These are phyloP conservation scores for Passalora sequoiae DNA, from an alignment of 2,329 filamentous ascomycete genomes.

Conservation along the genomic window DNA sequence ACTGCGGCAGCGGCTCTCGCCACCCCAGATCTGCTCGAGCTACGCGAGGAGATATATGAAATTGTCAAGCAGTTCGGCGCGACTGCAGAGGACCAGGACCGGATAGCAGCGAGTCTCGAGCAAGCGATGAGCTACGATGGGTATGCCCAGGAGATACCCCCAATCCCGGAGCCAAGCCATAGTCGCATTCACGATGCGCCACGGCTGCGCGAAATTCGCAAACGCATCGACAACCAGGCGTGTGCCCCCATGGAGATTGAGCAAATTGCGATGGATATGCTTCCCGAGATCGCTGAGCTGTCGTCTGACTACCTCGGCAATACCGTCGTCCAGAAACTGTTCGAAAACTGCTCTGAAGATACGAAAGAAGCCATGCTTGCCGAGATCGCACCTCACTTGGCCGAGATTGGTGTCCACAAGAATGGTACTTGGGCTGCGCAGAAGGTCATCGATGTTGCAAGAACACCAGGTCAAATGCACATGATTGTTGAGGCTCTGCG, in stretches of 20 bases:
- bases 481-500: conserved; percentile 79
- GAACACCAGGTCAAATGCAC: conserved; percentile 74
- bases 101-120: conserved; percentile 69
- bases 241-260: conserved; percentile 84
- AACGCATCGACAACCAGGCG: conserved; percentile 93
- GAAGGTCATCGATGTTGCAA: conserved; percentile 97
- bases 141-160: conserved; percentile 79
- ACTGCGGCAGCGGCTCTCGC: conserved; percentile 53
- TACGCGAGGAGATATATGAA: conserved; percentile 74
- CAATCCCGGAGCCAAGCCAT: conserved; percentile 81
- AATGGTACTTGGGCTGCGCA: conserved; percentile 99
- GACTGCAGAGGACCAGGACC: conserved; percentile 66
- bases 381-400: conserved; percentile 83
- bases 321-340: conserved; percentile 98
- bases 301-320: conserved; percentile 96
- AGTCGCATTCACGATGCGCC: conserved; percentile 88
- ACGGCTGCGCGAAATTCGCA: conserved; percentile 89
- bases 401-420: conserved; percentile 97
- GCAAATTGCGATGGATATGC: conserved; percentile 85
- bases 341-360: conserved; percentile 88
- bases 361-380: conserved; percentile 86
- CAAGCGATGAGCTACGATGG: conserved; percentile 67
- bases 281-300: conserved; percentile 91
- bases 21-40: conserved; percentile 68
- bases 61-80: conserved; percentile 90